Base-by-base conservation (phyloP, 1,139 yeast species). In the Blastobotrys elegans region DNA sequence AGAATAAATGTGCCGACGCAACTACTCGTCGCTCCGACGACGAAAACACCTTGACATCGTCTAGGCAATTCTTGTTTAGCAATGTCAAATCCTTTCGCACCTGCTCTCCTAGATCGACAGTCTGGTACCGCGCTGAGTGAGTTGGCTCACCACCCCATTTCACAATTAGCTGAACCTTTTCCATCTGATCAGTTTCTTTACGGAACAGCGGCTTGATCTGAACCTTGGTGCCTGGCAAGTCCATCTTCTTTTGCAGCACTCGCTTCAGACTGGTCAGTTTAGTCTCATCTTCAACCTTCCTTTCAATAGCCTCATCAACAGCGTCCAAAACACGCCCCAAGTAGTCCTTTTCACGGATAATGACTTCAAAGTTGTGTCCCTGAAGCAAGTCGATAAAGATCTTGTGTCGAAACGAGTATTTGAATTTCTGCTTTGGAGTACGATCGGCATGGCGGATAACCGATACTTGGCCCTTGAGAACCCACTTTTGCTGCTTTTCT, bases 141-240 rank as follows among this genome's bases (percentile, higher is more conserved):
- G 99, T 94, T 8, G 98, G 97, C 66, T 94, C 99, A 55, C 99
- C 99, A 58, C 98, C 98, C 98, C 98, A 94, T 65, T 94, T 94
- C 59, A 92, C 73, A 54, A 92, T 94, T 54, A 94, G 81, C 67
- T 94, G 98, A 20, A 92, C 97, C 62, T 94, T 94, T 56, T 90
- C 97, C 17, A 92, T 95, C 44, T 84, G 90, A 8, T 53, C 54
- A 16, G 53, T 50, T 6, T 49, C 56, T 7, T 73, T 70, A 57
- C 79, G 77, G 47, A 89, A 65, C 4, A 95, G 80, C 0, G 99
- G 99, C 64, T 94, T 94, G 58, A 94, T 72, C 69, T 94, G 99
- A 51, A 94, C 86, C 61, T 94, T 94, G 0, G 99, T 94, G 5
- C 99, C 99, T 0, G 97, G 97, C 59, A 92, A 82, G 45, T 78